These are phyloP conservation scores for Arachnopeziza araneosa DNA, from an alignment of 2,329 filamentous ascomycete genomes.

Conservation along the genomic window DNA sequence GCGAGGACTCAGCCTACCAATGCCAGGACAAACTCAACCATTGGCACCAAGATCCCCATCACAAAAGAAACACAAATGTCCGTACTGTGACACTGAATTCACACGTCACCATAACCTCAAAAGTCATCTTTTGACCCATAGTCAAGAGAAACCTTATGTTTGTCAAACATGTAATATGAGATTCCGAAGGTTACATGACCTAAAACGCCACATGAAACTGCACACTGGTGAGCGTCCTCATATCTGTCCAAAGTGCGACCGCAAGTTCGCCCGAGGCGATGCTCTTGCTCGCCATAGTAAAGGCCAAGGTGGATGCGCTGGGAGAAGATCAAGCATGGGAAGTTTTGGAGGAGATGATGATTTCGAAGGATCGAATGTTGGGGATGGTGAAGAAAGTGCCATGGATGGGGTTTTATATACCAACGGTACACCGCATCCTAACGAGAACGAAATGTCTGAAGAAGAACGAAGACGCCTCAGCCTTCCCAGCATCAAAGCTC, in stretches of 20 bases:
- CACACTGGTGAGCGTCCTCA: conserved; percentile 96
- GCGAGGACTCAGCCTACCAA: conserved; percentile 53
- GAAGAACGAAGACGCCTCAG: conserved; percentile 60
- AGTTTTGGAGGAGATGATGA: conserved; percentile 78
- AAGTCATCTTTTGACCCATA: conserved; percentile 93
- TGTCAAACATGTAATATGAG: conserved; percentile 91
- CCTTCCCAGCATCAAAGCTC: conserved; percentile 68
- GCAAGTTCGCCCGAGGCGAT: conserved; percentile 92
- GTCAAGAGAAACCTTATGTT: conserved; percentile 95
- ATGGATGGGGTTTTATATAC: conserved; percentile 52
- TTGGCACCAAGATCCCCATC: conserved; percentile 61
- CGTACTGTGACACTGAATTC: conserved; percentile 93
- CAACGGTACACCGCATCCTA: conserved; percentile 39
- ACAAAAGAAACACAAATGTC: conserved; percentile 90
- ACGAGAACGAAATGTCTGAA: conserved; percentile 55
- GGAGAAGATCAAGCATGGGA: conserved; percentile 78
- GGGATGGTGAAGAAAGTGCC: conserved; percentile 47
- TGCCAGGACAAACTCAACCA: conserved; percentile 42
- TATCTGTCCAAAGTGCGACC: conserved; percentile 88
- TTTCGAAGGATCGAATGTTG: conserved; percentile 48
- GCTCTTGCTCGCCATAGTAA: conserved; percentile 93
- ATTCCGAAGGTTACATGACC: conserved; percentile 86
- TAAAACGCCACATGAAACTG: conserved; percentile 94
- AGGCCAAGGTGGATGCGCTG: conserved; percentile 90
- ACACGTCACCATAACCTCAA: conserved; percentile 97